phyloP scores from a whole-genome alignment of 306 rosid genomes.

The Acacia melanoxylon region DNA sequence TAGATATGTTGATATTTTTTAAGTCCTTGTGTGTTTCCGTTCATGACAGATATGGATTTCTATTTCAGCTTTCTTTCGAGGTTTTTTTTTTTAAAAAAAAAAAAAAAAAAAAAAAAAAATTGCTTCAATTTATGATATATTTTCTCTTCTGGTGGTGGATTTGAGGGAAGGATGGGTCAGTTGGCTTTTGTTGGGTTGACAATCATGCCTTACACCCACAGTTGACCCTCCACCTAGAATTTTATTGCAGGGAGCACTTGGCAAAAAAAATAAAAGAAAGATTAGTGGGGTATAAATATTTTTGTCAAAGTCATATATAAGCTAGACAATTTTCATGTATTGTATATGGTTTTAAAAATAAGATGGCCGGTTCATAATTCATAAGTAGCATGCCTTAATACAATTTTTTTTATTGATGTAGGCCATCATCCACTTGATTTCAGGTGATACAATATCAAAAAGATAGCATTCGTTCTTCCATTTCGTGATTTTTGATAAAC shows the following conservation, averaged over 20 bases:
- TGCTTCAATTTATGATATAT: background rate
- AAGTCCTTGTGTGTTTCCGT: constrained; percentile 28
- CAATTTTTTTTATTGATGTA: background rate
- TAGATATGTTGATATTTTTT: background rate
- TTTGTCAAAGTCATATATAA: background rate
- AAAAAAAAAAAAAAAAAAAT: too few relatives aligned
- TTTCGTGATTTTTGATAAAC: too few relatives aligned
- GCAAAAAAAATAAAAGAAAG: background rate
- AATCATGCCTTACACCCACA: constrained; percentile 30
- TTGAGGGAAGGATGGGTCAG: constrained; percentile 36
- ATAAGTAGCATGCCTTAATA: background rate
- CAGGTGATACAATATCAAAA: background rate
- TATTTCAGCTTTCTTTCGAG: constrained; percentile 18
- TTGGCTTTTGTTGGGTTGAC: constrained; percentile 41
- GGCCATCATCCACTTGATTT: constrained; percentile 12
- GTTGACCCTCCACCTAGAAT: constrained; percentile 46
- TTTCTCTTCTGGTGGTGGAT: constrained; percentile 42
- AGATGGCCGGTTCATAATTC: background rate
- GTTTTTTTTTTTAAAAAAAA: too few relatives aligned
- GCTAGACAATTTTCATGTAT: background rate
- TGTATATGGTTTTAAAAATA: background rate
- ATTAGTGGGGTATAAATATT: background rate
- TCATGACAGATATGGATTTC: constrained; percentile 25
- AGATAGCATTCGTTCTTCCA: background rate
- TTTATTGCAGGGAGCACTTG: constrained; percentile 34